Evolutionary conservation across 345 rosid species (phyloP).

Genomic region (Aquilaria malaccensis): DNA sequence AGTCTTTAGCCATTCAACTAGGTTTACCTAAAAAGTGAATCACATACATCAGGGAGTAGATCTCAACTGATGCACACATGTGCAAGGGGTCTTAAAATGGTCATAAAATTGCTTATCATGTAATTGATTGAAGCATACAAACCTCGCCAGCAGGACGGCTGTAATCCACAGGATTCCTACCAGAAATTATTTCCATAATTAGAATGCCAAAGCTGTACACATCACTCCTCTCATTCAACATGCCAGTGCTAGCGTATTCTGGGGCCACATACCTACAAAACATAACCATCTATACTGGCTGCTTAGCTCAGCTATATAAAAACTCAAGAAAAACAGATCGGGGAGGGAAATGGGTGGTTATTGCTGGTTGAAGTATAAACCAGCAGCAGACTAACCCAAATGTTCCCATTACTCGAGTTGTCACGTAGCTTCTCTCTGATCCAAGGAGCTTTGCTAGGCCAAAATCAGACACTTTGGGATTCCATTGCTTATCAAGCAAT

Average conservation of each 20-base stretch:
- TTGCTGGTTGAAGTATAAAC: no score
- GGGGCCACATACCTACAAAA: conserved; percentile 81
- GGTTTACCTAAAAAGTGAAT: conserved; percentile 51
- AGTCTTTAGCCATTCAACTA: conserved; percentile 90
- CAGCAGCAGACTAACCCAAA: conserved; percentile 50
- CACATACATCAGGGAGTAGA: conserved; percentile 6
- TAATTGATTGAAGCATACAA: conserved; percentile 10
- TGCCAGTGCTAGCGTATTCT: conserved; percentile 96
- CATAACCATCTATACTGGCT: conserved; percentile 1
- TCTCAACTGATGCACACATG: background rate
- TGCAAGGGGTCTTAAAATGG: conserved; percentile 1
- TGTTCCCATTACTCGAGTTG: conserved; percentile 97
- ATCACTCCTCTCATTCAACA: conserved; percentile 96
- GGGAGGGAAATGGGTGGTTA: no score
- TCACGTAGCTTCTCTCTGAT: conserved; percentile 78
- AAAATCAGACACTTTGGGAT: conserved; percentile 79
- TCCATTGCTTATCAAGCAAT: conserved; percentile 85
- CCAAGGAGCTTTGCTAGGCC: conserved; percentile 89
- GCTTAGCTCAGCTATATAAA: background rate
- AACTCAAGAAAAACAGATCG: conserved; percentile 4
- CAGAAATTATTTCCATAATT: conserved; percentile 86
- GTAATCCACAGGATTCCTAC: conserved; percentile 96
- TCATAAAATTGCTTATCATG: conserved; percentile 3
- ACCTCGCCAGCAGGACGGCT: conserved; percentile 85
- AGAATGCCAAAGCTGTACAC: conserved; percentile 93